Conservation (phyloP, 1,284 basidiomycete species). For the Chalciporus sp. region DNA sequence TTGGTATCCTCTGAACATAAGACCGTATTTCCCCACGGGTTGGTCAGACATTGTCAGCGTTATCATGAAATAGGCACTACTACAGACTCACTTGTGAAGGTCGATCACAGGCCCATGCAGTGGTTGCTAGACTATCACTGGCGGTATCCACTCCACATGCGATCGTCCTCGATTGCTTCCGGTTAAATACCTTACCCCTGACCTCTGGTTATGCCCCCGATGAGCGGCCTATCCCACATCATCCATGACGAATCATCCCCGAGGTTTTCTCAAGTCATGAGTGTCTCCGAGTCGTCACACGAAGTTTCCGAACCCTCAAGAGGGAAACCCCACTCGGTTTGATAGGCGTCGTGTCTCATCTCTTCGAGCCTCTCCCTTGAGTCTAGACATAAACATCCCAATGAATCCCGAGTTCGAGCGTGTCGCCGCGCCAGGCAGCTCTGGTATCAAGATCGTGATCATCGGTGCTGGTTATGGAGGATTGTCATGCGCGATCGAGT, state of each 20-base stretch:
- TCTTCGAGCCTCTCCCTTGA: neutral
- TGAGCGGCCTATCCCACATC: neutral
- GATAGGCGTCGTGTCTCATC: neutral
- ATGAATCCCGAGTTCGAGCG: neutral
- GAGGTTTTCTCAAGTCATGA: neutral
- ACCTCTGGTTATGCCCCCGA: too few species aligned
- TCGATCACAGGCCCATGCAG: too few species aligned
- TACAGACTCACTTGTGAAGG: too few species aligned
- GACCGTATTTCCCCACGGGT: too few species aligned
- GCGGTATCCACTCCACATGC: too few species aligned
- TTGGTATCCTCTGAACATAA: too few species aligned
- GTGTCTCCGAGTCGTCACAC: neutral
- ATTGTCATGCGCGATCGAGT: constrained; percentile 35
- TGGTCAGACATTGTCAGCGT: too few species aligned
- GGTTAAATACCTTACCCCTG: too few species aligned
- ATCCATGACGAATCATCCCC: neutral
- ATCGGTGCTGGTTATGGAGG: constrained; percentile 35
- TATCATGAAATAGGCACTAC: too few species aligned
- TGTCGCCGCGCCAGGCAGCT: neutral
- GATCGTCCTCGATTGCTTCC: too few species aligned
- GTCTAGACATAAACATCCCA: neutral
- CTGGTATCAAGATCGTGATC: constrained; percentile 18
- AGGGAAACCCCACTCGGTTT: neutral
- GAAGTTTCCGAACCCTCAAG: neutral
- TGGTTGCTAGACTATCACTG: too few species aligned